Evolutionary conservation across 148 eudicot genomes (phyloP), one percentile per base, ranked within the genome.

Genomic region (Camellia granthamiana): DNA sequence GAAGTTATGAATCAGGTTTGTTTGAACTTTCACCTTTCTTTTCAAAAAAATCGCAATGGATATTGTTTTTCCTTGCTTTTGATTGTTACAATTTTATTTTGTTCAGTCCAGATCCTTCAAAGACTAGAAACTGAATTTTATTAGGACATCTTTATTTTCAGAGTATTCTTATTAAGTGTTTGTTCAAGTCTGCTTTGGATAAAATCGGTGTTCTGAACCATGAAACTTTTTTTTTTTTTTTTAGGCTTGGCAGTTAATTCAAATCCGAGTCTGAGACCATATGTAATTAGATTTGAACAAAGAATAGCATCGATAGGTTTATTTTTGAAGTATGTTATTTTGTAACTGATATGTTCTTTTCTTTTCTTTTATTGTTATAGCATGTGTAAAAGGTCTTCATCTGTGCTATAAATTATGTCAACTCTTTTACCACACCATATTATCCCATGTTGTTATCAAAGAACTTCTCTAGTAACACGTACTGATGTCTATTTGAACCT

Each of bases 1-100:
- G 95, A 96, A 84, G 98, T 91, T 64, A 94, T 96, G 99, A 90
- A 81, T 85, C 99, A 96, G 99, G 99, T 96, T 85, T 84, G 90
- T 85, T 63, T 44, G 51, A 58, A 60, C 61, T 49, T 67, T 79
- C 52, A 9, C 60, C 23, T 63, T 73, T 73, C 60, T 46, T 47
- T 69, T 41, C 30, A 10, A 65, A 4, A 38, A 12, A 54, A 68
- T 77, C 51, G 62, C 58, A 42, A 52, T 55, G 52, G 54, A 12
- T 41, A 18, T 77, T 43, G 15, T 75, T 75, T 41, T 55, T 47
- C 10, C 6, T 76, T 44, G 7, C 9, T 79, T 61, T 21, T 60
- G n/a, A 16, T 41, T 43, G 59, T 72, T 46, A 55, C 58, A 51
- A n/a, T 19, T 51, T 42, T 12, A 10, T 11, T 21, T 23, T 47